Base-by-base conservation (phyloP, 257 asterid genomes). In the Striga asiatica region DNA sequence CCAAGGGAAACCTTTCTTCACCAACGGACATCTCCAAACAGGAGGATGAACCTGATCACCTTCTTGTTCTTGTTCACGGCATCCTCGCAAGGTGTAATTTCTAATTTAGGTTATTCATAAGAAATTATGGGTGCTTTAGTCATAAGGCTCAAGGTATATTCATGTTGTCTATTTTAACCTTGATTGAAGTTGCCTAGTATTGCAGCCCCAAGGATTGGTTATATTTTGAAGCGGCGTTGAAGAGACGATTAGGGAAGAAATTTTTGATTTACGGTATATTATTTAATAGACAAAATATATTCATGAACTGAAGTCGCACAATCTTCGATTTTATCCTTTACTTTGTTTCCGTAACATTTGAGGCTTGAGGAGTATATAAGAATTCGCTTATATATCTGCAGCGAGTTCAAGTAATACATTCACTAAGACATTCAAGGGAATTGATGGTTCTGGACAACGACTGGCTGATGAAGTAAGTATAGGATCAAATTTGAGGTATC, bases 21-120 rank as follows among this genome's bases (percentile, higher is more conserved):
- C 71, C 76, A 12, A 62, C 59, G 69, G 70, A 66, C 51, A 63
- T 64, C 42, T 64, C 53, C 16, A 66, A 31, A 24, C 19, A 31
- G 57, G 83, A 79, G 49, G 82, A 78, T 58, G 76, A 84, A 66
- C 94, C 94, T 0, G 85, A 83, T 54, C 98, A 89, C 81, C 98
- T 89, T 71, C 84, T 86, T 62, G 95, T 89, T 74, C 98, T 89
- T 64, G 96, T 89, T 71, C 98, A 89, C 61, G 98, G 96, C 62
- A 86, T 89, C 68, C 54, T 89, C 77, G 98, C 88, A 29, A 79
- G 96, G 96, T 87, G 69, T 57, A 18, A n/a, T n/a, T n/a, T n/a
- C n/a, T n/a, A n/a, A n/a, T n/a, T n/a, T n/a, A n/a, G n/a, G n/a
- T n/a, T n/a, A n/a, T n/a, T n/a, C n/a, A n/a, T n/a, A n/a, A n/a